Percentiles rank a stretch among this genome's conserved stretches.
Conservation (phyloP, 768 basidiomycete species). For the Termitomyces sp. region DNA sequence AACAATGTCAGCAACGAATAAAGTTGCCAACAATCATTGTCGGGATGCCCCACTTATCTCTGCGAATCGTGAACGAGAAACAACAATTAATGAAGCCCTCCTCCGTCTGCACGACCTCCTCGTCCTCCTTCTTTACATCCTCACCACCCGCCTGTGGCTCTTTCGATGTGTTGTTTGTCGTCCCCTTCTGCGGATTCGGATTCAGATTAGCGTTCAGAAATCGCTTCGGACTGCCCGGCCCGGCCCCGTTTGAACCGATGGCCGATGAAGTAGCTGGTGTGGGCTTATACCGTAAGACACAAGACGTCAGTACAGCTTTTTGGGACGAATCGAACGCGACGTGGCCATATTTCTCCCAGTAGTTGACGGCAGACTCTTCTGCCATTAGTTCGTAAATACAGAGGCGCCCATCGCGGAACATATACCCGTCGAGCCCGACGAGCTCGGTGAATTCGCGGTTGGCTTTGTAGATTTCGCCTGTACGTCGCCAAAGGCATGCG, state of each 20-base stretch:
- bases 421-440: constrained; percentile 81
- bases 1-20: constrained; percentile 53
- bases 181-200: constrained; percentile 9
- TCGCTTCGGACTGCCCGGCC: constrained; percentile 1
- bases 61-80: constrained; percentile 86
- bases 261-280: constrained; percentile 28
- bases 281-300: constrained; percentile 82
- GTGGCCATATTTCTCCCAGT: constrained; percentile 98
- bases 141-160: constrained; percentile 12
- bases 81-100: constrained; percentile 84
- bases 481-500: constrained; percentile 93
- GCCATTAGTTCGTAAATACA: constrained; percentile 99
- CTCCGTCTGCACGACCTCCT: constrained; percentile 40
- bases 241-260: constrained; percentile 8
- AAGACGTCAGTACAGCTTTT: constrained; percentile 91
- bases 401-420: constrained; percentile 90
- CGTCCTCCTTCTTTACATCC: constrained; percentile 27
- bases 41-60: constrained; percentile 85
- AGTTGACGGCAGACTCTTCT: constrained; percentile 94
- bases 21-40: constrained; percentile 92
- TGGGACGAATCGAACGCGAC: constrained; percentile 91
- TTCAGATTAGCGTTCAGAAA: constrained; percentile 6
- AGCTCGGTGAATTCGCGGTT: constrained; percentile 95
- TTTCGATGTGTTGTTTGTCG: constrained; percentile 1
- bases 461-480: constrained; percentile 98